A percentile compares a stretch with the other conserved stretches of the same genome.
Evolutionary conservation across 2,329 filamentous ascomycete species (phyloP).

Genomic region (Pyrenochaeta sp.): DNA sequence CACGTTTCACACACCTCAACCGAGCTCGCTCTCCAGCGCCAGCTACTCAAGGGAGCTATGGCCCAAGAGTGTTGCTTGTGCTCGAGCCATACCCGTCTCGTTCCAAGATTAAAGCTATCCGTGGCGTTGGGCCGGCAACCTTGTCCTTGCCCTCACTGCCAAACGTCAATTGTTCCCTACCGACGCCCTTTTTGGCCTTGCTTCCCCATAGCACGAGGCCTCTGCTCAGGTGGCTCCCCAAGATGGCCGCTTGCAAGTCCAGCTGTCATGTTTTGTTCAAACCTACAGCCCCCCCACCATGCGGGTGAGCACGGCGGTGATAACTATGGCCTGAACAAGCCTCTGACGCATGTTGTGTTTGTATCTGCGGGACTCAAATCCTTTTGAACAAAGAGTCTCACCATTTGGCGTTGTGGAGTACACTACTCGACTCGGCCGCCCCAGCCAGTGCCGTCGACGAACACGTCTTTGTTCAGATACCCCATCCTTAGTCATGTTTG

Average conservation of each 20-base stretch:
- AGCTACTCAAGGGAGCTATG: conserved; percentile 4
- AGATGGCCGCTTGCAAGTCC: no score
- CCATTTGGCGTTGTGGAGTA: not conserved
- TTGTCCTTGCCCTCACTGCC: conserved; percentile 3
- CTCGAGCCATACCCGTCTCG: conserved; percentile 3
- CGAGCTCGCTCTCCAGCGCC: conserved; percentile 12
- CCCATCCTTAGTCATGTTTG: not conserved
- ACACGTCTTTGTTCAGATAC: not conserved
- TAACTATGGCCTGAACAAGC: conserved; percentile 1
- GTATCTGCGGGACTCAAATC: conserved; percentile 5
- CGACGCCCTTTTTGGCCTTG: not conserved
- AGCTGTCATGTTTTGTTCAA: not conserved
- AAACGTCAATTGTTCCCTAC: not conserved
- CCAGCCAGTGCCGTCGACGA: not conserved
- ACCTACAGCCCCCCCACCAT: conserved; percentile 2
- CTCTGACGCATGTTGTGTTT: conserved; percentile 6
- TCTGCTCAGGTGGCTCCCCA: no score
- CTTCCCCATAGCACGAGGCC: no score
- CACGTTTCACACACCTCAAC: conserved; percentile 32
- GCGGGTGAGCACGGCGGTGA: not conserved
- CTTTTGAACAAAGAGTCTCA: not conserved
- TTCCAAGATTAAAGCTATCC: conserved; percentile 6
- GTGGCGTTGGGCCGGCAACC: conserved; percentile 17
- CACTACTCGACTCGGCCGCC: not conserved
- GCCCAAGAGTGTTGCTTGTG: conserved; percentile 5